Base-by-base conservation (phyloP, 768 basidiomycete genomes). In the Mycena kentingensis region DNA sequence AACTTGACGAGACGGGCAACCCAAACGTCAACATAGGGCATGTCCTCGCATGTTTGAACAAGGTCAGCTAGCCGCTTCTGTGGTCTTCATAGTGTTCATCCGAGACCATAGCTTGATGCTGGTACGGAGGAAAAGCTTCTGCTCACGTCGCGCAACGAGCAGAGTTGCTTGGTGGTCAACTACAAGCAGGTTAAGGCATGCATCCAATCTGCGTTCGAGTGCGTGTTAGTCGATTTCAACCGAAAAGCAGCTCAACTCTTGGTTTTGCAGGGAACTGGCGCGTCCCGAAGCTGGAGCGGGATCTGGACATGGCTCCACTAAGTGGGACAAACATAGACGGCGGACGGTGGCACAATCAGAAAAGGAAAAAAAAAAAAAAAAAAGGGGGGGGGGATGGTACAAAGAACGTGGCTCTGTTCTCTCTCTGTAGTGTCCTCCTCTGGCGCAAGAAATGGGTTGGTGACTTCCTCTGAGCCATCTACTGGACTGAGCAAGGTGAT, bases 111-210 rank as follows among this genome's bases (percentile, higher is more conserved):
- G 92, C 82, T 98, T 45, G 97, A 99, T 66, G 87, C 87, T 7
- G 96, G 95, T 5, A 82, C 88, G 13, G 96, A 98, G 37, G 97
- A 99, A 67, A 87, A 86, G 56, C 77, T 99, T 58, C 96, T 98
- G 94, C 80, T 99, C 22, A 84, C 97, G 24, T 85, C 93, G 5
- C 78, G 96, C 39, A 96, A 99, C 66, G 97, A 98, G 66, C 95
- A 96, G 73, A 94, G 88, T 63, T 97, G 94, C 67, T 78, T 98
- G 15, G 90, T 96, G 8, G 93, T 97, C 35, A 90, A 84, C 65
- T 97, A 94, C 73, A 89, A 88, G 67, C 94, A 97, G 48, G 80
- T 98, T 73, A 95, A 90, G 71, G 66, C 80, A 3, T 95, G 90
- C 66, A 78, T 96, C 32, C 87, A 93, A 45, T 79, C 83, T 4